Percentiles rank a stretch among this genome's conserved stretches.
Conservation (phyloP, 139 green algal species). For the Chlorella sp. region DNA sequence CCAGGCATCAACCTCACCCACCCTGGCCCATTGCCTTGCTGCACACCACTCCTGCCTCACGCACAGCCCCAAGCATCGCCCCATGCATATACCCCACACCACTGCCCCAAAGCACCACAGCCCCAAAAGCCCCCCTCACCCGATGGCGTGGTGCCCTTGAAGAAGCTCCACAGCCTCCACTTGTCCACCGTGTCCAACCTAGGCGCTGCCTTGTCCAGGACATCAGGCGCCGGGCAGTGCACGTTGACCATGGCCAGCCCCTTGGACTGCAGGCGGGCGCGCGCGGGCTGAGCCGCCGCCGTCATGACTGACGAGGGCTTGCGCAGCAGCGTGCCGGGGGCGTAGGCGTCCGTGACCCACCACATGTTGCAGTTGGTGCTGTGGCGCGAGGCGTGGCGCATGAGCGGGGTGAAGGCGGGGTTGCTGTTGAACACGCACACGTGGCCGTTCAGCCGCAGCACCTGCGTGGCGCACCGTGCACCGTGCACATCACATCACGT, state of each 20-base stretch:
- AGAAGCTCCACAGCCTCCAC: neutral
- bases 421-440: conserved; percentile 44
- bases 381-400: conserved; percentile 27
- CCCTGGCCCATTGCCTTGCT: too few species aligned
- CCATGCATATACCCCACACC: too few species aligned
- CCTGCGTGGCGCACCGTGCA: too few species aligned
- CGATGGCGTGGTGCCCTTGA: too few species aligned
- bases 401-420: conserved; percentile 25
- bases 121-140: too few species aligned
- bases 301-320: neutral
- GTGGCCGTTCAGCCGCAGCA: conserved; percentile 29
- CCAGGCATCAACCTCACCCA: too few species aligned
- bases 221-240: neutral
- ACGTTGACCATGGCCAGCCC: neutral
- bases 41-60: too few species aligned
- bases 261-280: neutral
- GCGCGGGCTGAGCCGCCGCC: neutral
- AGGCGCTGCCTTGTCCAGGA: neutral
- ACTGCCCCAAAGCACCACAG: too few species aligned
- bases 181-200: neutral
- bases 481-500: too few species aligned
- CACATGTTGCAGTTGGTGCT: conserved; percentile 49
- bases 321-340: neutral
- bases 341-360: conserved; percentile 7
- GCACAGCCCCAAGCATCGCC: too few species aligned